Base-by-base conservation (phyloP, 2,329 filamentous ascomycete genomes). In the Amylocarpus encephaloides region DNA sequence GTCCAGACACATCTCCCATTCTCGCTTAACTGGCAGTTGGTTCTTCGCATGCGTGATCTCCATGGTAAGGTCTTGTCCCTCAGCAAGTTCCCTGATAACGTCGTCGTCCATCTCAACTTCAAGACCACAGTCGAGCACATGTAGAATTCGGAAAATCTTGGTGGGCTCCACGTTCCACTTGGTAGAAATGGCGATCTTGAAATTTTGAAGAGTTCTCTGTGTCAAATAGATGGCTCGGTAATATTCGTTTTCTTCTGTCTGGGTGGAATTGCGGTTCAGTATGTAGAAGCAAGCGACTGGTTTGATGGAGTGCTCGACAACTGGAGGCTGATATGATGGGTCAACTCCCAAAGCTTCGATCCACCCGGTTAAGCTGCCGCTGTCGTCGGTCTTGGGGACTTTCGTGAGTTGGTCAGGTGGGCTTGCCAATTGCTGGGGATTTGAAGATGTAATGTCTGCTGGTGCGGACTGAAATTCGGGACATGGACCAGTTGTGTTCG, bases 271-370 rank as follows among this genome's bases (percentile, higher is more conserved):
- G 52, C 68, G 77, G 63, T 75, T 81, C 9, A 77, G 76, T 18
- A 96, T 72, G 64, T 95, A 97, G 67, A 97, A 90, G 71, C 91
- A 96, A 44, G 92, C 92, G 38, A 94, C 82, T 66, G 77, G 71
- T 66, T 88, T 94, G 16, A 82, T 73, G 7, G 76, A 72, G 50
- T 78, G 80, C 61, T 94, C 88, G 1, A 77, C 71, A 1, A 77
- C 71, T 0, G 91, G 91, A 40, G 93, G 85, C 51, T 85, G 81
- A 65, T 97, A 98, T 2, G 78, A 79, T 13, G 83, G 74, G 65
- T 97, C 93, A n/a, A 97, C 88, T 30, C 89, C 93, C 6, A 95
- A 71, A 1, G 90, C 89, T 65, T 96, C 90, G 55, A 97, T 93
- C 83, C 86, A 95, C 5, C 87, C 86, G 53, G 81, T 85, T 26